Evolutionary conservation across 1,284 basidiomycete genomes (phyloP).

Genomic region (Sporisorium exsertum): DNA sequence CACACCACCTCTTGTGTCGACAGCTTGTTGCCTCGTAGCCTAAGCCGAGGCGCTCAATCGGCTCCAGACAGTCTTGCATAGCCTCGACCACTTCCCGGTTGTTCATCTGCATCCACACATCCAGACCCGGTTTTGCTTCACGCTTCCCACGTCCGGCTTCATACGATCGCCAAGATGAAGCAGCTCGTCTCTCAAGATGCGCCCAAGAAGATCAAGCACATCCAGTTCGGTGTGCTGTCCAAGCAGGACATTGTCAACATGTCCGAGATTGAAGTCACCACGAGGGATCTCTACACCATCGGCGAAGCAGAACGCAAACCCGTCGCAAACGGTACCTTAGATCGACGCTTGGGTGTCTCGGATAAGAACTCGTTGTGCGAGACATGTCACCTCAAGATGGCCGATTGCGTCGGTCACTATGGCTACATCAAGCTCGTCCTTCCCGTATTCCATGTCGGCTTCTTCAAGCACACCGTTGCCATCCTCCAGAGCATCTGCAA

Average conservation of each 20-base stretch:
- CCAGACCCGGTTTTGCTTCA: not conserved
- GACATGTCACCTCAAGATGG: slow-evolving; percentile 90
- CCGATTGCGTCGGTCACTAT: slow-evolving; percentile 97
- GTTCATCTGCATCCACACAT: not conserved
- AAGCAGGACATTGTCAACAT: slow-evolving; percentile 69
- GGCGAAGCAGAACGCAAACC: slow-evolving; percentile 60
- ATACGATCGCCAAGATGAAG: slow-evolving; percentile 57
- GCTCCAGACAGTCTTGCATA: not conserved
- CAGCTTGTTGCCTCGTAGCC: too few species aligned
- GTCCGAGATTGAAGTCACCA: slow-evolving; percentile 67
- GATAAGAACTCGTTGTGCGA: slow-evolving; percentile 93
- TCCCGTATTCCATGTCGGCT: slow-evolving; percentile 96
- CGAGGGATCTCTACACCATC: slow-evolving; percentile 65
- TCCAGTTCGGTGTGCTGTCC: slow-evolving; percentile 69
- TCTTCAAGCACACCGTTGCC: slow-evolving; percentile 93
- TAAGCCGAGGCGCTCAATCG: not conserved
- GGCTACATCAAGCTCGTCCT: slow-evolving; percentile 80
- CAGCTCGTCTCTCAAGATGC: slow-evolving; percentile 67
- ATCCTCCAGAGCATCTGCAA: slow-evolving; percentile 82
- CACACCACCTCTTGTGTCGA: not conserved
- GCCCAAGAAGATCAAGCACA: slow-evolving; percentile 69
- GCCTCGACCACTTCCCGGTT: not conserved
- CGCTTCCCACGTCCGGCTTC: slow-evolving; percentile 21
- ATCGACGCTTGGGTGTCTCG: slow-evolving; percentile 79
- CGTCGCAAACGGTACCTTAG: slow-evolving; percentile 63